Evolutionary conservation across 306 rosid genomes (phyloP), one percentile per base, ranked within the genome.

Genomic region (Purshia tridentata): DNA sequence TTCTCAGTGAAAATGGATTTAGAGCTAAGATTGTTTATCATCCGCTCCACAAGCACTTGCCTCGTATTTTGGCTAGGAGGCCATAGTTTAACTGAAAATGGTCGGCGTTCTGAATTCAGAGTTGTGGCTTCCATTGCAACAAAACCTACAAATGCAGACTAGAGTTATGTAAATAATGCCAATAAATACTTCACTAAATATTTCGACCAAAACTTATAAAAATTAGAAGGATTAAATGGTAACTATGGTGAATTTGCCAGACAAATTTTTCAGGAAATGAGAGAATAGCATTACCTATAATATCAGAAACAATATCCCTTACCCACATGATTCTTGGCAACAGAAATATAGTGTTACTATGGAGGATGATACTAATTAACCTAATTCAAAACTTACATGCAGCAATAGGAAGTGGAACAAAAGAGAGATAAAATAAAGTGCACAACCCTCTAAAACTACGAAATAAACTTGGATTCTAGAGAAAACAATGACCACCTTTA

Each of bases 1-100:
- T 92, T 95, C 73, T 90, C 91, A 6, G 99, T 92, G 83, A 91
- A 95, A 80, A 87, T 53, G 64, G 99, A 88, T 79, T 82, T 80
- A 35, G 88, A 62, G 39, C 92, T 79, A 53, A 95, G 90, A 83
- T 95, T 95, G 82, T 81, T 88, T 61, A 87, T 79, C 98, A 95
- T 83, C 81, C 95, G 91, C 67, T 88, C 88, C 85, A 90, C 92
- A 46, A 95, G 96, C 54, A 87, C 90, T 79, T 83, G 86, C 81
- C 99, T 89, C 4, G 98, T 95, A 84, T 87, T 95, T 69, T 82
- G 86, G 78, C 97, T 92, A 40, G 99, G 99, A 76, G 99, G 99
- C 99, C 99, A 95, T 68, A 95, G 78, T 76, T 95, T 95, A 79
- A 95, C 85, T 59, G 96, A 88, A 73, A 95, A 87, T 68, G 95